phyloP scores from a whole-genome alignment of 2,329 filamentous ascomycete species.

The Mycosphaerella sp. region DNA sequence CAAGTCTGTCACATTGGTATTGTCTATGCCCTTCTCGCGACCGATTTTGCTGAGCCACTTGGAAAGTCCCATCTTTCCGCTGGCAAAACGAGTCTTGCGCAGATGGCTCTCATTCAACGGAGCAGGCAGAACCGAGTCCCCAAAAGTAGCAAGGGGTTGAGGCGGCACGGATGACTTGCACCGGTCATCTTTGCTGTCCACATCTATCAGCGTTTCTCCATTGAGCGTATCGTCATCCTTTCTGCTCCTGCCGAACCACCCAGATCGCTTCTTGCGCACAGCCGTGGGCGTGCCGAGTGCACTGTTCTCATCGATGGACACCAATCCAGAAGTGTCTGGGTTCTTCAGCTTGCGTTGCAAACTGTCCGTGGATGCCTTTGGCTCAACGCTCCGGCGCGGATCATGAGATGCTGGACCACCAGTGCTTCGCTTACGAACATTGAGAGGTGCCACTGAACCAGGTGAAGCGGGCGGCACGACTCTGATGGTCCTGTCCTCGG shows the following conservation, averaged over 20 bases:
- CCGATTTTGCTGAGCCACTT: slow-evolving; percentile 50
- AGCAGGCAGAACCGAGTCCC: slow-evolving; percentile 29
- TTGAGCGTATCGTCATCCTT: slow-evolving; percentile 19
- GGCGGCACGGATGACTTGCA: slow-evolving; percentile 25
- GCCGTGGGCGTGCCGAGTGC: slow-evolving; percentile 22
- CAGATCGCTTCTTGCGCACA: slow-evolving; percentile 41
- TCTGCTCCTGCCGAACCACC: slow-evolving; percentile 40
- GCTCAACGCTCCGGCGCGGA: slow-evolving; percentile 11
- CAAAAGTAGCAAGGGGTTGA: slow-evolving; percentile 28
- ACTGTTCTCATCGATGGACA: slow-evolving; percentile 29
- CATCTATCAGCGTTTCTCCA: slow-evolving; percentile 4
- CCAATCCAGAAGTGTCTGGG: slow-evolving; percentile 21
- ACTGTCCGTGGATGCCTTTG: slow-evolving; percentile 22
- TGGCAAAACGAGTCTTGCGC: slow-evolving; percentile 33
- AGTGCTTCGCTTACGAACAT: slow-evolving; percentile 47
- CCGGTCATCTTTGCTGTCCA: slow-evolving; percentile 17
- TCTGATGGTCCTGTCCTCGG: slow-evolving; percentile 47
- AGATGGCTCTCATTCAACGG: slow-evolving; percentile 42
- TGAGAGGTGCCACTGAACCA: slow-evolving; percentile 48
- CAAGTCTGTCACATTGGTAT: slow-evolving; percentile 13
- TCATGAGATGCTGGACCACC: slow-evolving; percentile 26
- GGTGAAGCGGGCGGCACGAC: slow-evolving; percentile 51
- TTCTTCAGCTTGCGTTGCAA: slow-evolving; percentile 17
- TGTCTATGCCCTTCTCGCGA: slow-evolving; percentile 29
- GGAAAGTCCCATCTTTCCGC: slow-evolving; percentile 45